Conservation (phyloP, 192 early-diverging fungal genomes). For the Coemansia sp. region DNA sequence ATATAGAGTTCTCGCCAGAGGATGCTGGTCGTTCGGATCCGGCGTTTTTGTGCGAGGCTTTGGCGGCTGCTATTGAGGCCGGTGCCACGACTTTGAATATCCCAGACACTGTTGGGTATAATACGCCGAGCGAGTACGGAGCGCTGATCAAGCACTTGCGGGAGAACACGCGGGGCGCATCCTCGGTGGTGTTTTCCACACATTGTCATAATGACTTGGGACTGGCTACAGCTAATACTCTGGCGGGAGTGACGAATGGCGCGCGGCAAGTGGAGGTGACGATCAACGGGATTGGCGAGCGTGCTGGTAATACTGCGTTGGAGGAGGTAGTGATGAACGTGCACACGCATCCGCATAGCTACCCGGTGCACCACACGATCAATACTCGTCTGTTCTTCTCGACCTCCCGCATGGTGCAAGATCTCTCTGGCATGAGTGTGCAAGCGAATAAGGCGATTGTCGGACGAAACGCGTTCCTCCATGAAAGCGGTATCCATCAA, state of each 20-base stretch:
- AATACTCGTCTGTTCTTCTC: constrained; percentile 88
- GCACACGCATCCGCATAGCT: constrained; percentile 87
- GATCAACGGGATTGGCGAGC: constrained; percentile 98
- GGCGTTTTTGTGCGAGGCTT: constrained; percentile 85
- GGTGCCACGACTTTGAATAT: constrained; percentile 97
- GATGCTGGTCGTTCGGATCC: constrained; percentile 91
- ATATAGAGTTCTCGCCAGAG: constrained; percentile 96
- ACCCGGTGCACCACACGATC: constrained; percentile 89
- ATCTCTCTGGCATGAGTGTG: constrained; percentile 91
- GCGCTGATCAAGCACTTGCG: constrained; percentile 81
- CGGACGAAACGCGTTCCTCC: constrained; percentile 94
- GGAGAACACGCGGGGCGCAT: constrained; percentile 69
- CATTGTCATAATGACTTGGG: constrained; percentile 99
- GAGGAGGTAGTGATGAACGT: constrained; percentile 97
- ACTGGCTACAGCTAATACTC: constrained; percentile 94
- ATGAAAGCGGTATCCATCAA: constrained; percentile 98
- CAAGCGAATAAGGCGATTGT: constrained; percentile 99
- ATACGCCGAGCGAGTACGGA: constrained; percentile 90
- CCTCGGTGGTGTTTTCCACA: constrained; percentile 85
- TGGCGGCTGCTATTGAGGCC: constrained; percentile 82
- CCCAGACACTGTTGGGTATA: constrained; percentile 98
- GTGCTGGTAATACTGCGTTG: constrained; percentile 95
- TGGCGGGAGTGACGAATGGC: constrained; percentile 88
- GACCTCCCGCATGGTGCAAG: constrained; percentile 88
- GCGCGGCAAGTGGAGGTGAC: constrained; percentile 97